A percentile compares a stretch with the other conserved stretches of the same genome.
Conservation (phyloP, 2,329 filamentous ascomycete genomes). For the Fusarium marasasianum region DNA sequence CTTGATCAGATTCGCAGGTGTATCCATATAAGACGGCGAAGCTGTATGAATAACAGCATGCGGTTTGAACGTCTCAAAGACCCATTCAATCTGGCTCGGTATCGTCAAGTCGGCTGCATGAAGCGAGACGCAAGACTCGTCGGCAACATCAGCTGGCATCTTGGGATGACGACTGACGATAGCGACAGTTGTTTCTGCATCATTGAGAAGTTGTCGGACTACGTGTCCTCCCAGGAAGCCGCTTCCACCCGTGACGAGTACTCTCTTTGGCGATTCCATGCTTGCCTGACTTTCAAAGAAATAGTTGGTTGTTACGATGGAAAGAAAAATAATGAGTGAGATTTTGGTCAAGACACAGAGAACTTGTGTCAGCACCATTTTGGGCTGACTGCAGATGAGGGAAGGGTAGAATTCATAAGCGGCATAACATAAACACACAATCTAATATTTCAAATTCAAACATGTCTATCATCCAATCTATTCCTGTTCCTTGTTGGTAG, state of each 20-base stretch:
- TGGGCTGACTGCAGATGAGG: neutral
- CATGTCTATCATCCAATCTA: neutral
- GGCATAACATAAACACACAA: neutral
- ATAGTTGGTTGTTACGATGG: too few species aligned
- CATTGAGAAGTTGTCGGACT: neutral
- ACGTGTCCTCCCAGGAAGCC: constrained; percentile 2
- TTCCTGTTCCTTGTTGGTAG: neutral
- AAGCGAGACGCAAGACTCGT: neutral
- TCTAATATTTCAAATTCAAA: neutral
- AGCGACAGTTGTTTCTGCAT: neutral
- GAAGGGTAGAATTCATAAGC: neutral
- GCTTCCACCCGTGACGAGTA: neutral
- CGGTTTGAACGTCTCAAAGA: neutral
- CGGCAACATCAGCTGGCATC: neutral
- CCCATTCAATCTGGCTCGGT: neutral
- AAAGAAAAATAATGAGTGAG: neutral
- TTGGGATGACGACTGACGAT: neutral
- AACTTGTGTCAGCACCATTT: neutral
- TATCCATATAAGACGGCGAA: neutral
- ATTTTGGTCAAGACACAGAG: neutral
- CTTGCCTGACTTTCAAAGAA: too few species aligned
- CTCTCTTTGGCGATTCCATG: neutral
- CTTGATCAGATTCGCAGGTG: accelerated
- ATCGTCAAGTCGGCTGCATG: neutral
- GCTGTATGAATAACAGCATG: neutral